Evolutionary conservation across 345 rosid species (phyloP), one percentile per base, ranked within the genome.

Genomic region (Eucalyptus leucophloia): DNA sequence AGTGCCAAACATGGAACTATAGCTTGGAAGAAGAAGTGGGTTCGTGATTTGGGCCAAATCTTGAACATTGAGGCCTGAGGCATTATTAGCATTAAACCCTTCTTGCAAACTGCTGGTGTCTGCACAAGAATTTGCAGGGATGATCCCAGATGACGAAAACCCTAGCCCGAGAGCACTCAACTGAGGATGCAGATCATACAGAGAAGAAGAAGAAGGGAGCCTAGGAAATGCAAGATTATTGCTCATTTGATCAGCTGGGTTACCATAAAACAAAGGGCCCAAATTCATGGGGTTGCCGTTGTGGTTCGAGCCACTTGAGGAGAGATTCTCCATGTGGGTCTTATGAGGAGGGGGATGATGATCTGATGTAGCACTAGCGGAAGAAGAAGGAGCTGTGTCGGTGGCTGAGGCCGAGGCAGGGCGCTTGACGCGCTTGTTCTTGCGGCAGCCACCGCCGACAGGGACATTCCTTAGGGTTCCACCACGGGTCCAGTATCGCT

Each of bases 391-490:
- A 40, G 88, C 82, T 8, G 92, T 80, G 18, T 86, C 49, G 24
- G 93, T 54, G 18, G 89, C 42, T 83, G 90, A 40, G 24, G 90
- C 86, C 8, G 92, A 45, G 56, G 94, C 49, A 49, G 93, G 81
- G 60, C 91, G 56, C 92, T 92, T 95, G 2, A 88, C 49, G 7
- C 95, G 93, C 92, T 95, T 95, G 24, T 93, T 95, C 87, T 93
- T 95, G 82, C 94, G 89, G 89, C 95, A 94, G 54, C 96, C 95
- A n/a, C 97, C 96, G 8, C 97, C 97, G 0, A 94, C 95, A 5
- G 96, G 97, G 21, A 95, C 95, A 87, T 94, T 95, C 92, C 97
- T 92, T 42, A 95, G 90, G 91, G 95, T 95, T 86, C 97, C 97
- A 4, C 97, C 96, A 16, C 93, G 95, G 44, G 97, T 95, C 97